Percentiles rank a stretch among this genome's conserved stretches.
Evolutionary conservation across 768 basidiomycete species (phyloP).

Genomic region (Kwoniella dendrophila): DNA sequence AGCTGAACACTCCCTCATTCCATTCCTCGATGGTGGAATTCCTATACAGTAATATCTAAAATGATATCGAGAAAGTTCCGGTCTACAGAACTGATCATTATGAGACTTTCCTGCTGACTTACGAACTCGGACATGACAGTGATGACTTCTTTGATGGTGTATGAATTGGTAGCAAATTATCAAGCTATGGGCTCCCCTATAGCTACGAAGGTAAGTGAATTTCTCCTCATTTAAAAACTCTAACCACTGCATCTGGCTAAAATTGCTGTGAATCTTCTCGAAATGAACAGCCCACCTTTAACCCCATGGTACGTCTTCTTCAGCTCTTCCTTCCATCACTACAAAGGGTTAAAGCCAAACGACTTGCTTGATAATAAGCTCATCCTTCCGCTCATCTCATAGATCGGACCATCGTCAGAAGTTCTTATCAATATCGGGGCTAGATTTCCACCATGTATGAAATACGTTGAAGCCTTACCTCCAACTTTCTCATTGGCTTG

Average conservation of each 20-base stretch:
- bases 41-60: not conserved
- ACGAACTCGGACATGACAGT: slow-evolving; percentile 43
- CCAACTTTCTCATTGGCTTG: slow-evolving; percentile 59
- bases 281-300: slow-evolving; percentile 33
- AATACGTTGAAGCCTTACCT: slow-evolving; percentile 31
- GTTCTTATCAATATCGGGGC: slow-evolving; percentile 86
- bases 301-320: slow-evolving; percentile 39
- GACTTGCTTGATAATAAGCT: not conserved
- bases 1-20: no score
- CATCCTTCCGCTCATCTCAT: slow-evolving; percentile 60
- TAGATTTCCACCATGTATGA: slow-evolving; percentile 71
- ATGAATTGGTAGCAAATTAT: slow-evolving; percentile 76
- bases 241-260: not conserved
- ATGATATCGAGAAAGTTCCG: no score
- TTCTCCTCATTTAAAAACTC: not conserved
- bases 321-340: not conserved
- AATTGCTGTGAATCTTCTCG: slow-evolving; percentile 1
- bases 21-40: no score
- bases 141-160: slow-evolving; percentile 78
- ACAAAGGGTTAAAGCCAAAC: not conserved
- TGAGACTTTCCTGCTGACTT: not conserved
- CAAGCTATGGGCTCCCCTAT: slow-evolving; percentile 78
- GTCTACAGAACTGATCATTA: no score
- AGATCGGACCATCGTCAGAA: slow-evolving; percentile 85
- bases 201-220: slow-evolving; percentile 70